Conservation (phyloP, 2,329 filamentous ascomycete genomes). For the Exophiala spinifera region DNA sequence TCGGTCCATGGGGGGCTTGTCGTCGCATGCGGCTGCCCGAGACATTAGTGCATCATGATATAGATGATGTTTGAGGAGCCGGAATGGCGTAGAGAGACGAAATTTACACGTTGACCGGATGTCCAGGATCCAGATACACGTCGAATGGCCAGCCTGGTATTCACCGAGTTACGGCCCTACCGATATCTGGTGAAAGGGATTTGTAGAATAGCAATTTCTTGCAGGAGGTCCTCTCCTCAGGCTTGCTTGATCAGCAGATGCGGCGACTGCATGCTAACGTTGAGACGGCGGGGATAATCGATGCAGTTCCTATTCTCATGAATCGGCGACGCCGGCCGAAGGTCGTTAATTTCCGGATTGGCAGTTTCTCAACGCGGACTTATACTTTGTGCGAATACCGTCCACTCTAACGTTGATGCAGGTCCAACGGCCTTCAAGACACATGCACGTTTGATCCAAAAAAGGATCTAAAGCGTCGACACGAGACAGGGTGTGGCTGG, state of each 20-base stretch:
- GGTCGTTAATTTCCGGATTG: not conserved
- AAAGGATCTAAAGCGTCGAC: slow-evolving; percentile 10
- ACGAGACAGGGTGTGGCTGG: slow-evolving; percentile 11
- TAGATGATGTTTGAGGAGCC: not conserved
- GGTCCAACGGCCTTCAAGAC: not conserved
- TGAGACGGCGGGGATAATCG: not conserved
- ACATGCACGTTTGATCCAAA: not conserved
- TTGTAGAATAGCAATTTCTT: too few relatives aligned
- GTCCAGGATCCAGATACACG: not conserved
- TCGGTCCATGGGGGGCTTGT: not conserved
- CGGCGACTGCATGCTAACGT: too few relatives aligned
- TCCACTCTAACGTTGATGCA: not conserved
- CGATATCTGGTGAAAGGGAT: too few relatives aligned
- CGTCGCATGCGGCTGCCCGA: slow-evolving; percentile 12
- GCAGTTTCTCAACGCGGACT: not conserved
- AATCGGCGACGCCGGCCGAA: not conserved
- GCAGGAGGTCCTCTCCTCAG: too few relatives aligned
- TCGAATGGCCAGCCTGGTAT: too few relatives aligned
- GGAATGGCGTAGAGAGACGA: slow-evolving; percentile 7
- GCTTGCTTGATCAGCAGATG: too few relatives aligned
- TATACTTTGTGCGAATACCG: not conserved
- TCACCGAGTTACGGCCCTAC: too few relatives aligned
- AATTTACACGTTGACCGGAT: slow-evolving; percentile 6
- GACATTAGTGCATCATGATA: slow-evolving; percentile 3
- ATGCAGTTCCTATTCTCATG: not conserved